Evolutionary conservation across 345 rosid species (phyloP), one percentile per base, ranked within the genome.

Genomic region (Hibiscus mutabilis): DNA sequence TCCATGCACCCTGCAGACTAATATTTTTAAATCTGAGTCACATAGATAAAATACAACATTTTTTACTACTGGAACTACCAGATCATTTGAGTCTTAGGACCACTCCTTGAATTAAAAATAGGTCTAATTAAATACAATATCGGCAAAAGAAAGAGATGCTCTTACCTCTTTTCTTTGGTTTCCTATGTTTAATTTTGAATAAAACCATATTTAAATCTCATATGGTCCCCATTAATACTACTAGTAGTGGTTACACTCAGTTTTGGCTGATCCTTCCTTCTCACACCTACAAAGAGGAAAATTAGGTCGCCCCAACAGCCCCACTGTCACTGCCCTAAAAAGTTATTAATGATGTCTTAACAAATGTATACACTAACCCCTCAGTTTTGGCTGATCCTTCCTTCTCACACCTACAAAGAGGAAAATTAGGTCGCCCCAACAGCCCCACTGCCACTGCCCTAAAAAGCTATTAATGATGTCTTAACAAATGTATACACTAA

Each of bases 391-490:
- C n/a, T n/a, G n/a, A n/a, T n/a, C n/a, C n/a, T n/a, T n/a, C n/a
- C n/a, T n/a, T n/a, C n/a, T n/a, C n/a, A n/a, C n/a, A n/a, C n/a
- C n/a, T n/a, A n/a, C n/a, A n/a, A n/a, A n/a, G n/a, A n/a, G n/a
- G n/a, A n/a, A n/a, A n/a, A n/a, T n/a, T n/a, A n/a, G n/a, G n/a
- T n/a, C 29, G 3, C 35, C 35, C 35, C 35, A 31, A 31, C 35
- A 33, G 7, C 35, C 84, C 86, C 56, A 52, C 56, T 16, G 56
- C 19, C 67, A 72, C 81, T 8, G 29, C 14, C 80, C 77, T 44
- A 44, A 74, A 76, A 82, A 69, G 77, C 69, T 73, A 70, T 80
- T 44, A 82, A 80, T 80, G 83, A 69, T 72, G 84, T 74, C 51
- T 46, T 78, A 64, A 53, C 59, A 80, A 80, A 60, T 72, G 73